Percentiles rank a stretch among this genome's conserved stretches.
These are phyloP conservation scores for Cutaneotrichosporon curvatum DNA, from an alignment of 1,284 basidiomycete genomes.

Conservation along the genomic window DNA sequence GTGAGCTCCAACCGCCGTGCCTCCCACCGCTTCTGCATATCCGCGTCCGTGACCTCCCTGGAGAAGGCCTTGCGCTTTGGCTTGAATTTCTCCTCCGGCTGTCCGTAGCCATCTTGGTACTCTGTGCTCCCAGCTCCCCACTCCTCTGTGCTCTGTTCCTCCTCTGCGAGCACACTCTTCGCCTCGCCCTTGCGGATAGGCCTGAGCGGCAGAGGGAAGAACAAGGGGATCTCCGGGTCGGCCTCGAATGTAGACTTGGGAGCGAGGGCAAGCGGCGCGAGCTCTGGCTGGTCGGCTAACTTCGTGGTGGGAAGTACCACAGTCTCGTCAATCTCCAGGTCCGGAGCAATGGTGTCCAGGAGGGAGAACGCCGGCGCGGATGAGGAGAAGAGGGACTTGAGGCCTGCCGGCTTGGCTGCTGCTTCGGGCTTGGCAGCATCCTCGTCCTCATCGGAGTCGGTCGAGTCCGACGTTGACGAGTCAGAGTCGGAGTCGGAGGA, in stretches of 20 bases:
- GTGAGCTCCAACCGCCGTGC: slow-evolving; percentile 62
- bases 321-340: slow-evolving; percentile 42
- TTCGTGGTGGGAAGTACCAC: slow-evolving; percentile 24
- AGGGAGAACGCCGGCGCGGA: slow-evolving; percentile 4
- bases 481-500: slow-evolving; percentile 8
- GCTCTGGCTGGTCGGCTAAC: slow-evolving; percentile 4
- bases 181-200: slow-evolving; percentile 19
- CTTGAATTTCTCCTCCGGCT: background rate
- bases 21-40: slow-evolving; percentile 66
- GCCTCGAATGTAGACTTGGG: slow-evolving; percentile 31
- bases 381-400: slow-evolving; percentile 34
- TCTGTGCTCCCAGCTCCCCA: background rate
- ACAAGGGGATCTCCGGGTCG: slow-evolving; percentile 31
- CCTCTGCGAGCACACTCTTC: slow-evolving; percentile 10
- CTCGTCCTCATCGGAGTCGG: slow-evolving; percentile 1
- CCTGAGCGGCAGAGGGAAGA: slow-evolving; percentile 29
- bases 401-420: slow-evolving; percentile 5
- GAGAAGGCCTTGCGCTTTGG: slow-evolving; percentile 18
- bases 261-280: slow-evolving; percentile 8
- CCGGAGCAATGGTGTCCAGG: slow-evolving; percentile 32
- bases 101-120: background rate
- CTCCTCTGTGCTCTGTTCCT: slow-evolving; percentile 14
- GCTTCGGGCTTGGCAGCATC: background rate
- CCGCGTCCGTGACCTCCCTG: slow-evolving; percentile 36
- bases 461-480: slow-evolving; percentile 3